phyloP scores from a whole-genome alignment of 2,329 filamentous ascomycete species.

The Pyrenochaeta sp. region DNA sequence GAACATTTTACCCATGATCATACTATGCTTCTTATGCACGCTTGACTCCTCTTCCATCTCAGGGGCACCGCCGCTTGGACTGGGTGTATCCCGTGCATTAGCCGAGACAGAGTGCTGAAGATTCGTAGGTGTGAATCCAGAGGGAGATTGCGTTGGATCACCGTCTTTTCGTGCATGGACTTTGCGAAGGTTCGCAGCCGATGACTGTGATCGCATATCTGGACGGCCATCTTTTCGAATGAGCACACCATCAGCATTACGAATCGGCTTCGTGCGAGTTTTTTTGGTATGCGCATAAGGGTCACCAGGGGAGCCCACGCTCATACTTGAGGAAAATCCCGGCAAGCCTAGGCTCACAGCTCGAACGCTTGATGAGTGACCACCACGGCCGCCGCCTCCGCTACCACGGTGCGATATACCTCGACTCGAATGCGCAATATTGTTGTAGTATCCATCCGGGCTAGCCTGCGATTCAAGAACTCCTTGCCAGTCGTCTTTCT shows the following conservation, averaged over 20 bases:
- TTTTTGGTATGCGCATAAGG: constrained; percentile 55
- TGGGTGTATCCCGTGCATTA: constrained; percentile 34
- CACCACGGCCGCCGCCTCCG: constrained; percentile 37
- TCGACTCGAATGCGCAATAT: constrained; percentile 30
- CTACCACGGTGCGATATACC: constrained; percentile 45
- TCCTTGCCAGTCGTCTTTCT: constrained; percentile 47
- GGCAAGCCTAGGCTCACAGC: constrained; percentile 40
- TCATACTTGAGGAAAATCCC: constrained; percentile 30
- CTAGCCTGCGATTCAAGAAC: constrained; percentile 42
- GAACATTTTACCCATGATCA: constrained; percentile 49
- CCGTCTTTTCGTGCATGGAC: constrained; percentile 59
- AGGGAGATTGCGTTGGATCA: constrained; percentile 32
- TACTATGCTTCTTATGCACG: constrained; percentile 40
- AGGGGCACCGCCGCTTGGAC: constrained; percentile 24
- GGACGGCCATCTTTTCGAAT: constrained; percentile 61
- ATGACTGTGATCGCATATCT: constrained; percentile 61
- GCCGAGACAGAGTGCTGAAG: constrained; percentile 18
- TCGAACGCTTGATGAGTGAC: constrained; percentile 33
- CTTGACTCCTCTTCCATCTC: constrained; percentile 20
- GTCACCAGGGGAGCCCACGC: constrained; percentile 35
- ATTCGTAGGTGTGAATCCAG: constrained; percentile 33
- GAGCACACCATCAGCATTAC: constrained; percentile 59
- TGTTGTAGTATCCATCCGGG: constrained; percentile 48
- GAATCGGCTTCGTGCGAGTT: constrained; percentile 58
- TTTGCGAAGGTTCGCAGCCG: constrained; percentile 60